These are phyloP conservation scores for Tolypocladium ophioglossoides DNA, from an alignment of 2,329 filamentous ascomycete genomes.

Conservation along the genomic window DNA sequence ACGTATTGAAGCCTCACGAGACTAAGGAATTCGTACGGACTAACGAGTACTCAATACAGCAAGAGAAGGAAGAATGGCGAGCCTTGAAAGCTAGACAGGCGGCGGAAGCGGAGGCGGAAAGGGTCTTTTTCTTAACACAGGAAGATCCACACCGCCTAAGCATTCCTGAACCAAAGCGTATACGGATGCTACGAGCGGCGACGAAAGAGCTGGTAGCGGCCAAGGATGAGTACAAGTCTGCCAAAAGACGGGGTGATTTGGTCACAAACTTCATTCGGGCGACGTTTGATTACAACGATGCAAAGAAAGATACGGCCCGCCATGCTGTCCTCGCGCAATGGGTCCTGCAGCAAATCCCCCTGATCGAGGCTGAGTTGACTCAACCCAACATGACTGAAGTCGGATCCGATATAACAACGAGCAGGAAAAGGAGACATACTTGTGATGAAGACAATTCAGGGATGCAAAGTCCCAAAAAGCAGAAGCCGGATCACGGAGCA, in stretches of 20 bases:
- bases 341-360: slow-evolving; percentile 13
- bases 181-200: slow-evolving; percentile 1
- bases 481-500: no score
- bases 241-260: not conserved
- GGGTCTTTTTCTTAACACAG: slow-evolving; percentile 1
- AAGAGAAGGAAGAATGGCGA: not conserved
- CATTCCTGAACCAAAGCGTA: slow-evolving; percentile 1
- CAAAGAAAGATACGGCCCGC: slow-evolving; percentile 7
- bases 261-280: slow-evolving; percentile 3
- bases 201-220: not conserved
- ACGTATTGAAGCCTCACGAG: slow-evolving; percentile 12
- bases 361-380: slow-evolving; percentile 13
- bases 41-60: not conserved
- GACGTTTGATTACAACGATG: slow-evolving; percentile 1
- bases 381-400: not conserved
- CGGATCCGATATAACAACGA: not conserved
- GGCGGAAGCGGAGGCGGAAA: not conserved
- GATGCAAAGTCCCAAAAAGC: no score
- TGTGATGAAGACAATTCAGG: no score
- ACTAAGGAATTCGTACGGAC: slow-evolving; percentile 7
- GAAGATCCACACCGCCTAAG: not conserved
- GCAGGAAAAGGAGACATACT: no score
- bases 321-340: slow-evolving; percentile 13
- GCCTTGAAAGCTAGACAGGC: not conserved
- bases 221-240: not conserved